These are phyloP conservation scores for Helotiales sp. DNA, from an alignment of 2,329 filamentous ascomycete species.

Conservation along the genomic window DNA sequence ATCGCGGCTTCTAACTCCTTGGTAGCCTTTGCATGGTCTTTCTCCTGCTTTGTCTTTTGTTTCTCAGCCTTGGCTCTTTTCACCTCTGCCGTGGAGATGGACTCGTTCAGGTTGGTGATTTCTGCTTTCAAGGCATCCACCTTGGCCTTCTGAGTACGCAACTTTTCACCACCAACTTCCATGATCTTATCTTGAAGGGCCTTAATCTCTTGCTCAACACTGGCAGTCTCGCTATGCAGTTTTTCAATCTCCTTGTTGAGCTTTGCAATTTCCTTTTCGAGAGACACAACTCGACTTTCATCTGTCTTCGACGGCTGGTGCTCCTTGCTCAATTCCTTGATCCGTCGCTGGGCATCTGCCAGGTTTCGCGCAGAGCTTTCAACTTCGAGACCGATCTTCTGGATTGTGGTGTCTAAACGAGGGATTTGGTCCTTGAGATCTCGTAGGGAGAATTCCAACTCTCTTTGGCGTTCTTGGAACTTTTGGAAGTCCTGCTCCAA, in stretches of 20 bases:
- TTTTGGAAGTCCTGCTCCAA: constrained; percentile 81
- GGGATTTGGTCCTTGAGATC: constrained; percentile 78
- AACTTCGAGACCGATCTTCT: constrained; percentile 86
- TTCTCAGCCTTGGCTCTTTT: constrained; percentile 93
- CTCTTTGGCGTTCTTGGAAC: constrained; percentile 81
- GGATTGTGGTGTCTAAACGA: constrained; percentile 82
- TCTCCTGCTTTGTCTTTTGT: constrained; percentile 82
- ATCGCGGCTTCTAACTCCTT: constrained; percentile 74
- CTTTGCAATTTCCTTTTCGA: constrained; percentile 76
- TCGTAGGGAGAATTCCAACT: constrained; percentile 72
- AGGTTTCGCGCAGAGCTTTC: constrained; percentile 85
- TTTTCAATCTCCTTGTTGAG: constrained; percentile 78
- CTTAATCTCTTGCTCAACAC: constrained; percentile 91
- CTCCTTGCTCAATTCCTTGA: constrained; percentile 80
- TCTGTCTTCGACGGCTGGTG: constrained; percentile 81
- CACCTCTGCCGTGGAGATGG: constrained; percentile 83
- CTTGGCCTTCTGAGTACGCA: constrained; percentile 85
- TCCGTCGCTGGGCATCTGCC: constrained; percentile 77
- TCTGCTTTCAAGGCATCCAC: constrained; percentile 88
- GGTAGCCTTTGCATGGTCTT: constrained; percentile 74
- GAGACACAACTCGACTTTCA: constrained; percentile 66
- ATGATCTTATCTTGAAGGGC: constrained; percentile 94
- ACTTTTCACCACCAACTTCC: constrained; percentile 92
- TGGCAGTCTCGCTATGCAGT: constrained; percentile 81
- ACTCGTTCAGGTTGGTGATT: constrained; percentile 76